Base-by-base conservation (phyloP, 768 basidiomycete species). In the Neoboletus brunneissimus region DNA sequence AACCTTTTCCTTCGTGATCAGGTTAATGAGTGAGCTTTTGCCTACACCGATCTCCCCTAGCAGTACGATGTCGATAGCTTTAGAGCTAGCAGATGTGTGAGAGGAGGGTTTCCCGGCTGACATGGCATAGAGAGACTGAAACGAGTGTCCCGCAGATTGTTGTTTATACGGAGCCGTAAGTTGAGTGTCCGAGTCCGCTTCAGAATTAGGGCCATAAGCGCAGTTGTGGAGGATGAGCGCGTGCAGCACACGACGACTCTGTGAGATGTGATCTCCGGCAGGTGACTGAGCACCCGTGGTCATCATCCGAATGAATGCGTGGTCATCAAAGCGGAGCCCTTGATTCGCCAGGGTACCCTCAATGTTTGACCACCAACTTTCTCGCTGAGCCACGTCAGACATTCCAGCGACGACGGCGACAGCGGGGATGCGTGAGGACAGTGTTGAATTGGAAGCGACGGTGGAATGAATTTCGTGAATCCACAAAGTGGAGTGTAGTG, bases 1-100 rank as follows among this genome's bases (percentile, higher is more conserved):
- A 20, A 60, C 53, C 1, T 65, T 50, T 9, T 51, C 5, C 23
- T 60, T 64, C 10, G 56, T 54, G 25, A 80, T 57, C 66, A 77
- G 62, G 57, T 79, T 79, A 56, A 79, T 54, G 34, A 79, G 63
- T 0, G 76, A 76, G 56, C 77, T 79, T 61, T 80, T 80, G 11
- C 75, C 69, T 10, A 68, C 69, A 11, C 69, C 71, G 15, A 49
- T 58, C 47, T 67, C 69, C 5, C 69, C 75, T 9, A 80, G 71
- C 25, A 67, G 66, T n/a, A 70, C 76, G n/a, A 60, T 71, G 16
- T 77, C 74, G 47, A 60, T 54, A 35, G 45, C 42, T 29, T 50
- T 58, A 15, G 58, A 51, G 22, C 48, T 25, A 45, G 35, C 11
- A 5, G 43, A 35, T 32, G 9, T 9, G 9, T n/a, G 48, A 43